Evolutionary conservation across 768 basidiomycete species (phyloP), one percentile per base, ranked within the genome.

Genomic region (Brasilioporus rufonigricans): DNA sequence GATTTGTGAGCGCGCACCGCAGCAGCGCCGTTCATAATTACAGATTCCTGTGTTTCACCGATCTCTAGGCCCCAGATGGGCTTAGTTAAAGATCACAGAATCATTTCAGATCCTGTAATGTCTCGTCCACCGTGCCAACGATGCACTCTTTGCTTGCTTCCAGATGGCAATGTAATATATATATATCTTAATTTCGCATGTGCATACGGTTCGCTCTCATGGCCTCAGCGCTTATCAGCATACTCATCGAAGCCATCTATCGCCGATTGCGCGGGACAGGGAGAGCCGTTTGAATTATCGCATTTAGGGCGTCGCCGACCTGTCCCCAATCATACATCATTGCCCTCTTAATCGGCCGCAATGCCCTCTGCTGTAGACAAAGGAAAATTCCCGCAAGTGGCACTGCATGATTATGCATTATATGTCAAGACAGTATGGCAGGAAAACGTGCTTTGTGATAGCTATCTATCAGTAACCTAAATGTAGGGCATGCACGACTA

Each of bases 281-380:
- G 14, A 41, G 36, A 48, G 55, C 24, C 49, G 26, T 49, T 50
- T 19, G 46, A 61, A 43, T 12, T 23, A 44, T 55, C 61, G 63
- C 60, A 44, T 35, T 61, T 63, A 54, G 45, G 24, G 65, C 56
- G 57, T 54, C 60, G 61, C 67, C 67, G 57, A 65, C 56, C 38
- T 65, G 65, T 65, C 65, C 48, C 65, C 67, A 58, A 66, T 54
- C 61, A 65, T 56, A 12, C 41, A 50, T 58, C 56, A 60, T 48
- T 53, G 39, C 47, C 47, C 50, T 48, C 44, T 27, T 61, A 65
- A 68, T 69, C 67, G 65, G 65, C 29, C 44, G 50, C 45, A 69
- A 62, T 65, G 57, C 33, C 40, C 38, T 44, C 26, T 57, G 49
- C 53, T 40, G 48, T 50, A 53, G 57, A 54, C 44, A 54, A 45